These are phyloP conservation scores for Phytopythium ostracodes DNA, from an alignment of 352 stramenopile genomes.

Conservation along the genomic window DNA sequence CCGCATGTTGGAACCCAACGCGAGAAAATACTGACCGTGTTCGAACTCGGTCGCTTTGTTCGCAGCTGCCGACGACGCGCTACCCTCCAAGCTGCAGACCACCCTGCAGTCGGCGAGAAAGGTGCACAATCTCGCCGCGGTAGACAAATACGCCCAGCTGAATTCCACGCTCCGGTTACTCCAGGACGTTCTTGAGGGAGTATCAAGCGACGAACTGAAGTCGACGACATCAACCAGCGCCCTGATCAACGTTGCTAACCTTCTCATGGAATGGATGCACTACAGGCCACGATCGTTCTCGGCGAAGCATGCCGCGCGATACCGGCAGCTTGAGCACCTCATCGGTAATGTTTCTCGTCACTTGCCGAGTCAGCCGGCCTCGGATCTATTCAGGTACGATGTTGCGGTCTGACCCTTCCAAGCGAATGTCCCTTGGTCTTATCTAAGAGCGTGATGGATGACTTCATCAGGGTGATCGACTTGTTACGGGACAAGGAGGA, in stretches of 20 bases:
- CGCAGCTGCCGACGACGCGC: neutral
- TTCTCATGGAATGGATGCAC: neutral
- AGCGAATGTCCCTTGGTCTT: neutral
- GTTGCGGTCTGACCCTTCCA: neutral
- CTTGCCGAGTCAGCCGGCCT: neutral
- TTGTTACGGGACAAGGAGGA: neutral
- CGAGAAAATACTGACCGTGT: neutral
- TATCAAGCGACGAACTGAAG: neutral
- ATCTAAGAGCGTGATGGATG: neutral
- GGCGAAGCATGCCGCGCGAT: neutral
- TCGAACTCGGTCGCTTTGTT: no score
- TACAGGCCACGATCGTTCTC: neutral
- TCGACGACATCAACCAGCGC: neutral
- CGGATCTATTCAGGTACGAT: neutral
- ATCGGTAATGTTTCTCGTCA: neutral
- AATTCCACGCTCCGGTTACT: neutral
- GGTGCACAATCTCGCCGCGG: neutral
- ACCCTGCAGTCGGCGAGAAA: neutral
- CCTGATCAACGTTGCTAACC: neutral
- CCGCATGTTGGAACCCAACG: neutral
- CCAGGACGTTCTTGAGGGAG: neutral
- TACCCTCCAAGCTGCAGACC: neutral
- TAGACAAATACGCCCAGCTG: neutral
- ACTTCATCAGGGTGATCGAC: neutral
- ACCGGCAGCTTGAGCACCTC: neutral